Evolutionary conservation across 257 asterid species (phyloP).

Genomic region (Vinca minor): DNA sequence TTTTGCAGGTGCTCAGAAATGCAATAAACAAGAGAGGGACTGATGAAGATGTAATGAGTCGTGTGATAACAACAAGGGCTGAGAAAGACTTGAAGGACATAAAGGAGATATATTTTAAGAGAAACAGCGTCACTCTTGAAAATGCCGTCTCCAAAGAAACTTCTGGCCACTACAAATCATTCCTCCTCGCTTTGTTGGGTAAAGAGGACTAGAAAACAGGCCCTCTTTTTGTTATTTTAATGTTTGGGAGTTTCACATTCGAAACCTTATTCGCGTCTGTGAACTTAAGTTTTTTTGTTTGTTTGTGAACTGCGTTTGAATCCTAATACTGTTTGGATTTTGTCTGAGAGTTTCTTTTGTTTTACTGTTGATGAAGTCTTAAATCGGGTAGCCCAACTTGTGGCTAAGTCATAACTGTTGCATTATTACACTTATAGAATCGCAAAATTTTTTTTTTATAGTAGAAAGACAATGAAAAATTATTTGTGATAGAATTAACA

Average conservation of each 20-base stretch:
- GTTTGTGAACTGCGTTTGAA: too few relatives aligned
- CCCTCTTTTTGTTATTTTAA: neutral
- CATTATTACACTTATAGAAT: too few relatives aligned
- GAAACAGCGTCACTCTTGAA: conserved; percentile 57
- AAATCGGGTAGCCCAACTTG: too few relatives aligned
- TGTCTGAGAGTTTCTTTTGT: too few relatives aligned
- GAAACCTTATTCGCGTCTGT: neutral
- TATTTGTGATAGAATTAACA: too few relatives aligned
- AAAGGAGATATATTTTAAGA: conserved; percentile 44
- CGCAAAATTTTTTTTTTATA: too few relatives aligned
- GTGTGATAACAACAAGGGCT: conserved; percentile 61
- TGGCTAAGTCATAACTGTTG: too few relatives aligned
- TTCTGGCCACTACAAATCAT: conserved; percentile 56
- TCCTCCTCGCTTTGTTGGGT: conserved; percentile 60
- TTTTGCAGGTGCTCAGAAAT: conserved; percentile 35
- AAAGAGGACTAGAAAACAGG: conserved; percentile 17
- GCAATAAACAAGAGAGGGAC: conserved; percentile 48
- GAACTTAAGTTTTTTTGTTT: too few relatives aligned
- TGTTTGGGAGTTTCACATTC: neutral
- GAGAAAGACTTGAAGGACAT: conserved; percentile 55
- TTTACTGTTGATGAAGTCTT: too few relatives aligned
- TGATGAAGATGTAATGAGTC: conserved; percentile 50
- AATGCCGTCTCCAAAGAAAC: conserved; percentile 58
- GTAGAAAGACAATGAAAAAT: too few relatives aligned
- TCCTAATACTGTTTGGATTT: too few relatives aligned